Evolutionary conservation across 345 rosid genomes (phyloP).

Genomic region (Mercurialis annua): DNA sequence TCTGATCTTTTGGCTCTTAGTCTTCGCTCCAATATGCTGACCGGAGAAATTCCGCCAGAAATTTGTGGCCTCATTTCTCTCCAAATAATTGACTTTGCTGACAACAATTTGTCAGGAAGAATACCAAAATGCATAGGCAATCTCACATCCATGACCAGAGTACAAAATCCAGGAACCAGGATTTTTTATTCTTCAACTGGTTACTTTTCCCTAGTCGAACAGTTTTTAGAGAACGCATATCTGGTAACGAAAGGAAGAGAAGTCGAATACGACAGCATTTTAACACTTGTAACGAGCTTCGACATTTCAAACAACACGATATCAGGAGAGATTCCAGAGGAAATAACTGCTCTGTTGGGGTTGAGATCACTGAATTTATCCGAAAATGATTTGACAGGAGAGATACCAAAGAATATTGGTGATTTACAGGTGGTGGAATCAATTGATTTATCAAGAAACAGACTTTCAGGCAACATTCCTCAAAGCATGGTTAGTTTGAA

Average conservation of each 20-base stretch:
- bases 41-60: conserved; percentile 3
- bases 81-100: not conserved
- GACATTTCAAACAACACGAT: conserved; percentile 3
- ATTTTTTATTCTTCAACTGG: not conserved
- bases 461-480: not conserved
- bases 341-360: conserved; percentile 2
- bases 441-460: not conserved
- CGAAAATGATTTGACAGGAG: not conserved
- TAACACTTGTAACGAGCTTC: conserved; percentile 4
- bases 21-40: conserved; percentile 2
- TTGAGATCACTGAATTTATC: conserved; percentile 2
- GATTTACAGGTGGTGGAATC: not conserved
- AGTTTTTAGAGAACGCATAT: not conserved
- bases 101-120: not conserved
- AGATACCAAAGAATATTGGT: conserved; percentile 2
- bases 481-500: not conserved
- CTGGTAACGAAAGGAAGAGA: not conserved
- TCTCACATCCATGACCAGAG: conserved; percentile 2
- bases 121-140: not conserved
- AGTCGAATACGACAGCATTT: not conserved
- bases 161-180: not conserved
- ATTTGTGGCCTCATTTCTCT: not conserved
- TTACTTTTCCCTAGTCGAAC: too few species aligned
- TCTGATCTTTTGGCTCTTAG: not conserved
- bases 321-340: not conserved